Conservation (phyloP, 345 rosid genomes). For the Erodium maritimum region DNA sequence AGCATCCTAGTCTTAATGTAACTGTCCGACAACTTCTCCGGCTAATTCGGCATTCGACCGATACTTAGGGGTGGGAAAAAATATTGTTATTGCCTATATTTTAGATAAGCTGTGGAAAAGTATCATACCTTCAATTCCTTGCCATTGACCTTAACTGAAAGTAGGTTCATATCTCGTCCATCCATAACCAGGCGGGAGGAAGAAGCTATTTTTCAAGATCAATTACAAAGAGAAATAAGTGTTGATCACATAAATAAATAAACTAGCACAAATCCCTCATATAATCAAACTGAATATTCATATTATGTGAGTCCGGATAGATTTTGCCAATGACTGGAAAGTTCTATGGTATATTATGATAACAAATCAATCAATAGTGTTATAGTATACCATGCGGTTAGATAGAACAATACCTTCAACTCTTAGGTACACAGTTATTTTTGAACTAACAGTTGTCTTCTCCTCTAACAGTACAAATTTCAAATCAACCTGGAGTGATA, state of each 20-base stretch:
- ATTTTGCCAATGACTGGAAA: not conserved
- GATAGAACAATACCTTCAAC: constrained; percentile 49
- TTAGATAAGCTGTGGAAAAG: constrained; percentile 1
- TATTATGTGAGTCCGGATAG: not conserved
- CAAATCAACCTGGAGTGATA: constrained; percentile 57
- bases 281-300: not conserved
- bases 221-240: not conserved
- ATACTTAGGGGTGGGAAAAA: not conserved
- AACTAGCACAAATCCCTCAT: not conserved
- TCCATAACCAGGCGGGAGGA: constrained; percentile 66
- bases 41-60: too few species aligned
- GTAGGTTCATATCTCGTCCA: constrained; percentile 67
- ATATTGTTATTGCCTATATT: not conserved
- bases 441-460: constrained; percentile 80
- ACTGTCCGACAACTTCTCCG: too few species aligned
- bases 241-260: too few species aligned
- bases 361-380: not conserved
- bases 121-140: constrained; percentile 55
- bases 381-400: too few species aligned
- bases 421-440: constrained; percentile 59
- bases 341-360: not conserved
- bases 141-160: constrained; percentile 59
- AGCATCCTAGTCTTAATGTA: too few species aligned
- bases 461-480: constrained; percentile 80
- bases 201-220: constrained; percentile 43